These are phyloP conservation scores for Phytophthora pinifolia DNA, from an alignment of 352 stramenopile genomes.

Conservation along the genomic window DNA sequence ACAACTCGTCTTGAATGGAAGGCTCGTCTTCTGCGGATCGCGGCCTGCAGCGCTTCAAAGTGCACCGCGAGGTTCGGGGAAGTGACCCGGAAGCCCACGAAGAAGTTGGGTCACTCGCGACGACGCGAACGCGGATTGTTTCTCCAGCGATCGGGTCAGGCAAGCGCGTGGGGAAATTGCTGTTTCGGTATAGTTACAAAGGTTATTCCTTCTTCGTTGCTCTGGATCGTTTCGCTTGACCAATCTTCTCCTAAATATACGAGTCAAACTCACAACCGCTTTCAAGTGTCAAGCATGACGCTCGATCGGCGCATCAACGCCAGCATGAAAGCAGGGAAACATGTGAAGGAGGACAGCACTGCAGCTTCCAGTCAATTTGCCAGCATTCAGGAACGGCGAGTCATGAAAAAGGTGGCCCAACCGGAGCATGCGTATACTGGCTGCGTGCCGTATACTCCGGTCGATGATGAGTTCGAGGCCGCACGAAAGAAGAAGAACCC, in stretches of 20 bases:
- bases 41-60: conserved; percentile 29
- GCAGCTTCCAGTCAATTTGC: conserved; percentile 26
- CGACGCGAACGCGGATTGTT: not conserved
- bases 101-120: conserved; percentile 41
- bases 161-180: too few relatives aligned
- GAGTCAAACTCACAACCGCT: conserved; percentile 6
- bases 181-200: too few relatives aligned
- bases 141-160: too few relatives aligned
- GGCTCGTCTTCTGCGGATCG: too few relatives aligned
- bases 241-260: too few relatives aligned
- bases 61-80: conserved; percentile 15
- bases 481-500: conserved; percentile 32
- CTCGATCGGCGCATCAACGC: conserved; percentile 9
- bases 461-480: conserved; percentile 13
- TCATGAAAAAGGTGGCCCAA: conserved; percentile 69
- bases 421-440: conserved; percentile 74
- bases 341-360: conserved; percentile 2
- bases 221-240: too few relatives aligned
- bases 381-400: conserved; percentile 48
- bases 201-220: too few relatives aligned
- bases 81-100: conserved; percentile 43
- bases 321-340: conserved; percentile 4
- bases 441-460: conserved; percentile 30
- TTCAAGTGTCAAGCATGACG: conserved; percentile 11
- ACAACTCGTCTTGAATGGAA: too few relatives aligned